phyloP scores from a whole-genome alignment of 1,139 yeast species.

The Saccharomycopsis crataegensis region DNA sequence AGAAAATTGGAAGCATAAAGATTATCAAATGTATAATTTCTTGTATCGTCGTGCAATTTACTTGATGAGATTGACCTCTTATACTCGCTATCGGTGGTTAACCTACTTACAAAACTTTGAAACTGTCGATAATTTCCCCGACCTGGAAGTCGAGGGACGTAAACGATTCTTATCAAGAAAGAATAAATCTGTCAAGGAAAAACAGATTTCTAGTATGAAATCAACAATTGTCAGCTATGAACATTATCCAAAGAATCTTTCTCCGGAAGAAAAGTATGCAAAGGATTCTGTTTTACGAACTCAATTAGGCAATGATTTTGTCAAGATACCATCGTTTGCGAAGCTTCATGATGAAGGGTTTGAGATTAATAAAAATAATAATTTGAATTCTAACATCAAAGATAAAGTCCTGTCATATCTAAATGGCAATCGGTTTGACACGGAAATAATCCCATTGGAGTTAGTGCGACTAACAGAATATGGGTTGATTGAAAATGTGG shows the following conservation, averaged over 20 bases:
- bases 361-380: neutral
- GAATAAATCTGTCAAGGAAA: neutral
- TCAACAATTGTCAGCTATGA: neutral
- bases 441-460: neutral
- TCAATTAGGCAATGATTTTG: neutral
- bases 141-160: neutral
- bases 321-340: neutral
- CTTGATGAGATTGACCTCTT: constrained; percentile 5
- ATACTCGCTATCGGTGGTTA: constrained; percentile 6
- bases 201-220: neutral
- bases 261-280: neutral
- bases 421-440: neutral
- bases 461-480: constrained; percentile 1
- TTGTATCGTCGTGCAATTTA: constrained; percentile 6
- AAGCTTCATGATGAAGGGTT: neutral
- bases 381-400: neutral
- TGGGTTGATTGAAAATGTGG: constrained; percentile 6
- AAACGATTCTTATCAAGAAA: neutral
- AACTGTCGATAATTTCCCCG: neutral
- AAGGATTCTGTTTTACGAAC: no score
- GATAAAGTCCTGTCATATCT: neutral
- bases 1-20: neutral
- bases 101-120: neutral
- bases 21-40: constrained; percentile 2
- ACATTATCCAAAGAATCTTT: neutral